A percentile compares a stretch with the other conserved stretches of the same genome.
Conservation (phyloP, 2,329 filamentous ascomycete genomes). For the Fusarium sp. region DNA sequence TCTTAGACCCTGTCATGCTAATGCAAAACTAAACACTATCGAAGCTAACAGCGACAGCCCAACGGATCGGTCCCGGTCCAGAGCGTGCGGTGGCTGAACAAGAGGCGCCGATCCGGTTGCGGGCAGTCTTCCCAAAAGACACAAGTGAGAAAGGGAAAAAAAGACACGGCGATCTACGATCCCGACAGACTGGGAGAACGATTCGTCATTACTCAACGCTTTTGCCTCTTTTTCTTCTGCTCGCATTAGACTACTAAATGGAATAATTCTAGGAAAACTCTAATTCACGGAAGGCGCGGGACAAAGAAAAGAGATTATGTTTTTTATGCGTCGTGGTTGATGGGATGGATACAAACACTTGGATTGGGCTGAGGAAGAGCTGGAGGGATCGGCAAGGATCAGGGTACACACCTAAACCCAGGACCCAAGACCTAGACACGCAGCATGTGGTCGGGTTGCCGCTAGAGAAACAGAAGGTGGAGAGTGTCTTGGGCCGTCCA, state of each 20-base stretch:
- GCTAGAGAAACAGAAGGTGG: conserved; percentile 1
- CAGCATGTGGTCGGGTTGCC: neutral
- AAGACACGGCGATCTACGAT: conserved; percentile 15
- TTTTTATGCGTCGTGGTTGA: conserved; percentile 7
- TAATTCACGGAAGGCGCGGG: neutral
- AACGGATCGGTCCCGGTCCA: conserved; percentile 35
- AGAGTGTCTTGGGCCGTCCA: neutral
- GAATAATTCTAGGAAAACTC: neutral
- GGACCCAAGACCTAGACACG: neutral
- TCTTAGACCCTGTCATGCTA: conserved; percentile 28
- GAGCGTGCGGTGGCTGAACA: conserved; percentile 30
- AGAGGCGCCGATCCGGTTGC: conserved; percentile 26
- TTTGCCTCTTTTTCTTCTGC: neutral
- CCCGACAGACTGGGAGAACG: neutral
- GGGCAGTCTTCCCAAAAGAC: conserved; percentile 16
- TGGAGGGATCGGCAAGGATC: conserved; percentile 19
- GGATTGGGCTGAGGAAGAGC: neutral
- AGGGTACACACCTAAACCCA: neutral
- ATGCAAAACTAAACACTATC: conserved; percentile 41
- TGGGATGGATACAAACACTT: conserved; percentile 6
- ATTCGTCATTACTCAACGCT: neutral
- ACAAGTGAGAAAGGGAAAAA: neutral
- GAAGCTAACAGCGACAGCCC: conserved; percentile 27
- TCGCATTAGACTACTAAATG: neutral
- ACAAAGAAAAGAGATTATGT: neutral